Conservation (phyloP, 495 filamentous ascomycete species). For the Hypoxylon intermedium region DNA sequence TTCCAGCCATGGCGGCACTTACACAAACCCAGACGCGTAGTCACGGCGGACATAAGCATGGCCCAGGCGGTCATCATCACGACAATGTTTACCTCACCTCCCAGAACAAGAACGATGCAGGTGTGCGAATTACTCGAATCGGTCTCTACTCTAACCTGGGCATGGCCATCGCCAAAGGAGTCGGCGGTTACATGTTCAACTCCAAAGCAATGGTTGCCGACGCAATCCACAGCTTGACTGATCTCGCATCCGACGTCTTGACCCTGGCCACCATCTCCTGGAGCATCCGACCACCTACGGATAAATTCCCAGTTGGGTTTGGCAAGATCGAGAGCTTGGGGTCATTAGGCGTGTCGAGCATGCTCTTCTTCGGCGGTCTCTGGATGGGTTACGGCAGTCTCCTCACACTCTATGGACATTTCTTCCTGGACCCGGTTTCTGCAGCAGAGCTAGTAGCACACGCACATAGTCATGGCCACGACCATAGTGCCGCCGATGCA, state of each 20-base stretch:
- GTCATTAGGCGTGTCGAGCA: constrained; percentile 86
- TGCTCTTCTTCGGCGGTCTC: constrained; percentile 84
- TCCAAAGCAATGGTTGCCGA: constrained; percentile 93
- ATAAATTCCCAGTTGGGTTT: constrained; percentile 85
- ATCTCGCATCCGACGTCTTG: constrained; percentile 92
- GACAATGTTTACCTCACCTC: constrained; percentile 91
- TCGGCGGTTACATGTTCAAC: constrained; percentile 91
- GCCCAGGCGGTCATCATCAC: constrained; percentile 76
- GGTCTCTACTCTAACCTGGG: constrained; percentile 89
- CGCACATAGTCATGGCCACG: constrained; percentile 65
- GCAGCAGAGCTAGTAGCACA: constrained; percentile 67
- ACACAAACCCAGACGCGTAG: constrained; percentile 53
- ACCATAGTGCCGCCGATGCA: constrained; percentile 66
- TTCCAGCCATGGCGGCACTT: constrained; percentile 37
- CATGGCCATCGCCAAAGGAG: constrained; percentile 92
- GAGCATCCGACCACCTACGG: constrained; percentile 82
- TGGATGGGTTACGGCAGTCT: constrained; percentile 87
- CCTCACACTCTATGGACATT: constrained; percentile 76
- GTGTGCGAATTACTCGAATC: constrained; percentile 91
- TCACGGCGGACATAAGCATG: constrained; percentile 59
- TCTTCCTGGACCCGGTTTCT: constrained; percentile 70
- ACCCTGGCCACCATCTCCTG: constrained; percentile 92
- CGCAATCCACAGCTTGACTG: constrained; percentile 91
- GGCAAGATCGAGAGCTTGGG: constrained; percentile 98
- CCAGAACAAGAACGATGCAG: constrained; percentile 87